These are phyloP conservation scores for Camelina neglecta DNA, from an alignment of 345 rosid species.

Conservation along the genomic window DNA sequence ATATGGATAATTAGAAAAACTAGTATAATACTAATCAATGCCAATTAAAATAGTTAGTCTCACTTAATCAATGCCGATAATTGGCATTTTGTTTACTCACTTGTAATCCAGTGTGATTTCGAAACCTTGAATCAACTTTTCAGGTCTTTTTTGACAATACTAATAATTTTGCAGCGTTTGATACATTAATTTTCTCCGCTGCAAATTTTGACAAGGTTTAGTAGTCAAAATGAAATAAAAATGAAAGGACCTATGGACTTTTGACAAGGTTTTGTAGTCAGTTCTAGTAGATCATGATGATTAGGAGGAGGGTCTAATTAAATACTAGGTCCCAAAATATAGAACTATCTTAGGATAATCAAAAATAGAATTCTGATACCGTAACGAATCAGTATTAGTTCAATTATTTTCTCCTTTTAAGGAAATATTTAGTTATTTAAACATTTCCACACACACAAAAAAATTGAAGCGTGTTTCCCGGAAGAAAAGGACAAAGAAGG, in stretches of 20 bases:
- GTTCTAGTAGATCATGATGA: slow-evolving; percentile 37
- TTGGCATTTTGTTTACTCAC: not conserved
- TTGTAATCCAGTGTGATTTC: not conserved
- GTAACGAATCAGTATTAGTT: not conserved
- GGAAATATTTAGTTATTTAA: not conserved
- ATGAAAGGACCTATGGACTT: too few species aligned
- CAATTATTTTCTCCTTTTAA: not conserved
- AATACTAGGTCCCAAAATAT: slow-evolving; percentile 28
- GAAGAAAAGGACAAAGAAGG: slow-evolving; percentile 48
- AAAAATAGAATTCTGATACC: slow-evolving; percentile 17
- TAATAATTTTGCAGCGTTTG: not conserved
- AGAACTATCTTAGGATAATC: slow-evolving; percentile 35
- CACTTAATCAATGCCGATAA: not conserved
- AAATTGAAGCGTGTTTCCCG: slow-evolving; percentile 50
- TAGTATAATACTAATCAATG: not conserved
- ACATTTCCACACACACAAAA: not conserved
- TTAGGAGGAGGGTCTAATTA: slow-evolving; percentile 14
- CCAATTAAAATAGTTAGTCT: too few species aligned
- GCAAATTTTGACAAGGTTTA: too few species aligned
- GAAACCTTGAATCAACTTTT: not conserved
- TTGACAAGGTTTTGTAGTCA: slow-evolving; percentile 14
- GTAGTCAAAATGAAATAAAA: too few species aligned
- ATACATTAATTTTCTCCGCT: too few species aligned
- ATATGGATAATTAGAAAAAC: slow-evolving; percentile 16
- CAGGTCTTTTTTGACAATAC: not conserved